Conservation (phyloP, 768 basidiomycete species). For the Lanmaoa pseudosensibilis region DNA sequence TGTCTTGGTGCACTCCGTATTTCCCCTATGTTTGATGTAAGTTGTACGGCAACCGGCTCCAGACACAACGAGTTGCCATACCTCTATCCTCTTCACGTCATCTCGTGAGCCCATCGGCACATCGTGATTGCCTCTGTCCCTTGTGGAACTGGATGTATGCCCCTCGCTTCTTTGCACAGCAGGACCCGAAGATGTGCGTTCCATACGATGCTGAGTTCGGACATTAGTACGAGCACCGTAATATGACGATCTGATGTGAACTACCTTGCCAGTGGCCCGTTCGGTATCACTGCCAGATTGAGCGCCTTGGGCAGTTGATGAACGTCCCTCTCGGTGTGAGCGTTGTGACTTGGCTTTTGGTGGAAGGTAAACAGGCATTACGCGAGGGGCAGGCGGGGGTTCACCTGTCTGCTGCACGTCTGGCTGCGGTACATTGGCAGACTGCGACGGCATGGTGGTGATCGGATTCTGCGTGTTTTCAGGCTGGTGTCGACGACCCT, state of each 20-base stretch:
- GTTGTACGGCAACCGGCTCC: background rate
- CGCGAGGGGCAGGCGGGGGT: constrained; percentile 38
- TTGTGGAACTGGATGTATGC: constrained; percentile 23
- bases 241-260: constrained; percentile 16
- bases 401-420: constrained; percentile 29
- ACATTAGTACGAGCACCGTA: constrained; percentile 17
- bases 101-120: constrained; percentile 21
- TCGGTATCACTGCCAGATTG: constrained; percentile 36
- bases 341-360: constrained; percentile 34
- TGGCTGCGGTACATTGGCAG: constrained; percentile 20
- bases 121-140: constrained; percentile 31
- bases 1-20: constrained; percentile 19
- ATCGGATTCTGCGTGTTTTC: constrained; percentile 33
- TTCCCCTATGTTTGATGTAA: constrained; percentile 20
- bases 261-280: constrained; percentile 26
- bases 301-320: constrained; percentile 29
- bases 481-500: constrained; percentile 32
- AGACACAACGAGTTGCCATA: constrained; percentile 5
- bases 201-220: constrained; percentile 32
- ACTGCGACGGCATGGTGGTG: constrained; percentile 19
- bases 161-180: constrained; percentile 32
- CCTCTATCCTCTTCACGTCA: constrained; percentile 30
- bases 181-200: constrained; percentile 33
- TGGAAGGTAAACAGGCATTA: constrained; percentile 38
- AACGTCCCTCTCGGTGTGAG: constrained; percentile 30